Percentiles rank a stretch among this genome's conserved stretches.
phyloP scores from a whole-genome alignment of 305 asterid genomes.

The Fraxinus sp. region DNA sequence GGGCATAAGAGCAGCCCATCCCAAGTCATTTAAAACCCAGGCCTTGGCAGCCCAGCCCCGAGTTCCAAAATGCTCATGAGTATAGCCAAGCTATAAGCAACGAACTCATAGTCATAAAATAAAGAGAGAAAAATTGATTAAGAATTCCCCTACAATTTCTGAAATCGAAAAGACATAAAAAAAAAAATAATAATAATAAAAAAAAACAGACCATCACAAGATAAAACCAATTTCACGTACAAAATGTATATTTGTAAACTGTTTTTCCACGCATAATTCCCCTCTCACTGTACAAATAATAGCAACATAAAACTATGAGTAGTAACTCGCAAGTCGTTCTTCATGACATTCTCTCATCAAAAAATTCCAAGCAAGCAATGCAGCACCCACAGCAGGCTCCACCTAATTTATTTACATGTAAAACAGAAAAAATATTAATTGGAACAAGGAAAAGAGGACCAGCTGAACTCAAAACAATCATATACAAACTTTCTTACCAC shows the following conservation, averaged over 20 bases:
- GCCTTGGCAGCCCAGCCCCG: too few relatives aligned
- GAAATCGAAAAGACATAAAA: too few relatives aligned
- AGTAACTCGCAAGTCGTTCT: slow-evolving; percentile 35
- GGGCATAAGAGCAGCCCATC: too few relatives aligned
- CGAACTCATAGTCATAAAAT: too few relatives aligned
- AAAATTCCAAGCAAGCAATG: slow-evolving; percentile 77
- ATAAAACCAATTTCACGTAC: not conserved
- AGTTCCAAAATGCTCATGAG: too few relatives aligned
- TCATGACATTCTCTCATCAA: slow-evolving; percentile 47
- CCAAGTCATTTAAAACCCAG: too few relatives aligned
- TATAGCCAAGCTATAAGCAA: too few relatives aligned
- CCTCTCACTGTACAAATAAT: slow-evolving; percentile 31
- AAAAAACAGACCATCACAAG: not conserved
- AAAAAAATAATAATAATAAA: not conserved
- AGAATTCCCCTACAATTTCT: too few relatives aligned
- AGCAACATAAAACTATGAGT: not conserved
- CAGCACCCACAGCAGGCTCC: slow-evolving; percentile 87
- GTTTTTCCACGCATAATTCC: slow-evolving; percentile 16
- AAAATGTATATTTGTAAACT: not conserved
- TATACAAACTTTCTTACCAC: not conserved
- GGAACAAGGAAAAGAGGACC: not conserved
- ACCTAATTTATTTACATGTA: slow-evolving; percentile 38
- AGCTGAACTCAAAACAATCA: not conserved
- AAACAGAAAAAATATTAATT: not conserved
- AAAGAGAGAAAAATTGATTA: too few relatives aligned